A percentile compares a stretch with the other conserved stretches of the same genome.
Evolutionary conservation across 2,329 filamentous ascomycete genomes (phyloP).

Genomic region (Gaeumannomyces sp.): DNA sequence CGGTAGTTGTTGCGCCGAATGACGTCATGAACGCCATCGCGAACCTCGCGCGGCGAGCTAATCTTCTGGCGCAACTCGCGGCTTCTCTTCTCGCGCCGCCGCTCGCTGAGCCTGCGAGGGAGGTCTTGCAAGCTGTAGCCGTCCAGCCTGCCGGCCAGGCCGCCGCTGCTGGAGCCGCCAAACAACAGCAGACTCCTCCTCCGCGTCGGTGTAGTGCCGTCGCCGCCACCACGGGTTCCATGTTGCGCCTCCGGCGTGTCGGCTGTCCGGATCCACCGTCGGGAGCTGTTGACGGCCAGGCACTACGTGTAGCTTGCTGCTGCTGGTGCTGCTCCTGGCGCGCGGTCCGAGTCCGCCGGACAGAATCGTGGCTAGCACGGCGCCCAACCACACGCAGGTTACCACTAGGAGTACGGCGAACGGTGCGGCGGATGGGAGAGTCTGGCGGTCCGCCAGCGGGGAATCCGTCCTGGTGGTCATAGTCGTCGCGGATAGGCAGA

Average conservation of each 20-base stretch:
- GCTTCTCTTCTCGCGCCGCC: slow-evolving; percentile 50
- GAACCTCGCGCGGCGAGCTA: slow-evolving; percentile 50
- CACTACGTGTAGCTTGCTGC: slow-evolving; percentile 10
- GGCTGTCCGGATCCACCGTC: slow-evolving; percentile 12
- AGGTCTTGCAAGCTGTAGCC: slow-evolving; percentile 39
- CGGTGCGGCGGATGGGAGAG: slow-evolving; percentile 46
- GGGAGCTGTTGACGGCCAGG: slow-evolving; percentile 32
- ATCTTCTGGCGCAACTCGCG: slow-evolving; percentile 55
- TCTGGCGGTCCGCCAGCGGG: slow-evolving; percentile 15
- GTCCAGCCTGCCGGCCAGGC: slow-evolving; percentile 16
- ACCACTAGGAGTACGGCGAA: slow-evolving; percentile 53
- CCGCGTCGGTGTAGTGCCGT: neutral
- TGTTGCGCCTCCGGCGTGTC: slow-evolving; percentile 16
- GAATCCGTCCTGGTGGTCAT: slow-evolving; percentile 21
- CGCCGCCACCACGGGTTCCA: slow-evolving; percentile 6
- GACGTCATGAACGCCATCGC: slow-evolving; percentile 53
- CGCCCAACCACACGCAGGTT: slow-evolving; percentile 54
- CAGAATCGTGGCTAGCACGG: slow-evolving; percentile 40
- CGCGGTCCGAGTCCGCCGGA: slow-evolving; percentile 21
- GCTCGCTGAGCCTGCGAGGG: slow-evolving; percentile 50
- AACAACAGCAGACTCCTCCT: neutral
- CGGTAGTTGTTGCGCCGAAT: slow-evolving; percentile 37
- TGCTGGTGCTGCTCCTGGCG: slow-evolving; percentile 3
- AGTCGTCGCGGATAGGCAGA: slow-evolving; percentile 39
- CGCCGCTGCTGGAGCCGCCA: neutral